Evolutionary conservation across 2,329 filamentous ascomycete genomes (phyloP).

Genomic region (Diaporthe citri): DNA sequence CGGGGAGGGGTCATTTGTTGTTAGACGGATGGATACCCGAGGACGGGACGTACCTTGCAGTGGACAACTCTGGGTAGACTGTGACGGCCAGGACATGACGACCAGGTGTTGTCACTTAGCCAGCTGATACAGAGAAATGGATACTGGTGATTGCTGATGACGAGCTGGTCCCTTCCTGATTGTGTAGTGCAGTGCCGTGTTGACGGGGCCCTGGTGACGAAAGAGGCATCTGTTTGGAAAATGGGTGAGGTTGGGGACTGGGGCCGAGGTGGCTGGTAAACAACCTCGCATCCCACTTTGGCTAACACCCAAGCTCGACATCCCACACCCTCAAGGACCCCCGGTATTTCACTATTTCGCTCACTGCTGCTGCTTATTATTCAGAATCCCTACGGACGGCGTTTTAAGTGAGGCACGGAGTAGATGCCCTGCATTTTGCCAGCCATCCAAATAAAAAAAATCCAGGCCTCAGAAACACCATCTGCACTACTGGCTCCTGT

Average conservation of each 20-base stretch:
- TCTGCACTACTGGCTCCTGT: slow-evolving; percentile 1
- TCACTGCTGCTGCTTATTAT: neutral
- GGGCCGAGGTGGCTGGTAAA: slow-evolving; percentile 36
- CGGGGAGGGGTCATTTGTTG: slow-evolving; percentile 3
- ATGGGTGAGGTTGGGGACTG: slow-evolving; percentile 34
- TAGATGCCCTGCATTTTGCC: slow-evolving; percentile 18
- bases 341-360: neutral
- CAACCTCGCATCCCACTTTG: slow-evolving; percentile 28
- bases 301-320: slow-evolving; percentile 7
- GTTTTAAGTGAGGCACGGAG: neutral
- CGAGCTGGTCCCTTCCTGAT: neutral
- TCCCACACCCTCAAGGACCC: neutral
- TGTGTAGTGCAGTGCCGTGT: neutral
- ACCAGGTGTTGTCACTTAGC: neutral
- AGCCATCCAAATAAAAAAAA: slow-evolving; percentile 25
- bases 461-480: slow-evolving; percentile 11
- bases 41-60: neutral
- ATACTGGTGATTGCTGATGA: neutral
- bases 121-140: neutral
- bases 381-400: slow-evolving; percentile 15
- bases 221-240: slow-evolving; percentile 31
- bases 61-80: neutral
- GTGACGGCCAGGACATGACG: neutral
- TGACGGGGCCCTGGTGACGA: slow-evolving; percentile 25
- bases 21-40: neutral